Base-by-base conservation (phyloP, 2,329 filamentous ascomycete genomes). In the Huntiella bhutanensis region DNA sequence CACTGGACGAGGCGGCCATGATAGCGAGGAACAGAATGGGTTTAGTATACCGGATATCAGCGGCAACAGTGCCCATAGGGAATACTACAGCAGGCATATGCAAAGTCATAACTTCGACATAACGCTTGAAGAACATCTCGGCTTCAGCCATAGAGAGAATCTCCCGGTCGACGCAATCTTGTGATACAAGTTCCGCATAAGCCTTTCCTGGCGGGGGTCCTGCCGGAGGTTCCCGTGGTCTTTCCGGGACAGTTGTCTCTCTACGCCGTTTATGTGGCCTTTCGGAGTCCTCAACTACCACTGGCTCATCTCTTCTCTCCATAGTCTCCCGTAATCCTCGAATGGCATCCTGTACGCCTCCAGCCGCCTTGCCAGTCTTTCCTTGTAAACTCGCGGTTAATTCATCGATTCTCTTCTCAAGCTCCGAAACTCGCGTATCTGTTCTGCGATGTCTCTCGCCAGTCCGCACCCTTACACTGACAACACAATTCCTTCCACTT, bases 371-470 rank as follows among this genome's bases (percentile, higher is more conserved):
- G n/a, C 36, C 39, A n/a, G 38, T 40, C 33, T 44, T 46, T 8
- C 81, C 75, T 40, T 84, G 78, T 52, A 94, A 59, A 33, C 77
- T 85, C 5, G 84, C 82, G 5, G 83, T 93, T 58, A 94, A 60
- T 6, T 81, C 82, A 64, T 94, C 85, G 52, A 94, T 88, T 65
- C 92, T 92, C 67, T 80, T 85, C 66, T 94, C 86, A 44, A 95
- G 68, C 65, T 94, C 86, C 6, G 85, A 81, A 10, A 95, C 86
- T 44, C 85, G 72, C 53, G 77, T 88, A 59, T 93, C 87, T 46
- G 83, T 86, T 68, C 93, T 93, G 67, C 88, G 93, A 65, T 88
- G 83, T 39, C 86, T 71, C 63, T 92, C 93, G 12, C 47, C 49
- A 6, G 47, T 49, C 36, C 84, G 60, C 28, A 68, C 74, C 11